Evolutionary conservation across 2,329 filamentous ascomycete species (phyloP).

Genomic region (Calonectria pseudoreteaudii): DNA sequence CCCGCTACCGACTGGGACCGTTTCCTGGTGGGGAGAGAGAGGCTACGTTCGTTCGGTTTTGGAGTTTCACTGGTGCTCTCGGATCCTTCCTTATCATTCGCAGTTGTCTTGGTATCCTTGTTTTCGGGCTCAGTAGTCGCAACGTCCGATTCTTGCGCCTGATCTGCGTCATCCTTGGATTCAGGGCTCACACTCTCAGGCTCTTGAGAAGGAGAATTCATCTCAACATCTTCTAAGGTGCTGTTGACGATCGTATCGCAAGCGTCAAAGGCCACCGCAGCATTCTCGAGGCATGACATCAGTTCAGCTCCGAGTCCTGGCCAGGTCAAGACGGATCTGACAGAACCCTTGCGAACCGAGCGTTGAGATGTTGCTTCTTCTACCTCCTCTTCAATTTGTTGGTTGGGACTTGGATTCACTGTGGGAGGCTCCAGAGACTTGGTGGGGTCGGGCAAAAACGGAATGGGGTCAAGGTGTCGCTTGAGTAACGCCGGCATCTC

Average conservation of each 20-base stretch:
- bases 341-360: slow-evolving; percentile 20
- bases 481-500: slow-evolving; percentile 63
- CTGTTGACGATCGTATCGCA: slow-evolving; percentile 46
- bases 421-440: slow-evolving; percentile 49
- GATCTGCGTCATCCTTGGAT: slow-evolving; percentile 18
- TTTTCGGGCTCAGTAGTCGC: not conserved
- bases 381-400: slow-evolving; percentile 27
- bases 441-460: slow-evolving; percentile 69
- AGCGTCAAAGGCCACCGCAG: slow-evolving; percentile 41
- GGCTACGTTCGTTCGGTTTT: slow-evolving; percentile 52
- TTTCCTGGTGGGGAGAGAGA: slow-evolving; percentile 63
- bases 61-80: slow-evolving; percentile 36
- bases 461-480: slow-evolving; percentile 70
- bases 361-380: slow-evolving; percentile 36
- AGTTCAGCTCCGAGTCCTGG: slow-evolving; percentile 49
- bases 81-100: slow-evolving; percentile 39
- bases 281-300: slow-evolving; percentile 47
- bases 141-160: slow-evolving; percentile 17
- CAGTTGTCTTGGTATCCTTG: slow-evolving; percentile 16
- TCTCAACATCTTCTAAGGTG: slow-evolving; percentile 40
- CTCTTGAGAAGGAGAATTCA: slow-evolving; percentile 35
- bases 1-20: slow-evolving; percentile 73
- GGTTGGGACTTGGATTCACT: slow-evolving; percentile 26
- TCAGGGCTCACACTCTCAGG: slow-evolving; percentile 29
- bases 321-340: slow-evolving; percentile 46